phyloP scores from a whole-genome alignment of 306 rosid species.

The Vigna hirtella region DNA sequence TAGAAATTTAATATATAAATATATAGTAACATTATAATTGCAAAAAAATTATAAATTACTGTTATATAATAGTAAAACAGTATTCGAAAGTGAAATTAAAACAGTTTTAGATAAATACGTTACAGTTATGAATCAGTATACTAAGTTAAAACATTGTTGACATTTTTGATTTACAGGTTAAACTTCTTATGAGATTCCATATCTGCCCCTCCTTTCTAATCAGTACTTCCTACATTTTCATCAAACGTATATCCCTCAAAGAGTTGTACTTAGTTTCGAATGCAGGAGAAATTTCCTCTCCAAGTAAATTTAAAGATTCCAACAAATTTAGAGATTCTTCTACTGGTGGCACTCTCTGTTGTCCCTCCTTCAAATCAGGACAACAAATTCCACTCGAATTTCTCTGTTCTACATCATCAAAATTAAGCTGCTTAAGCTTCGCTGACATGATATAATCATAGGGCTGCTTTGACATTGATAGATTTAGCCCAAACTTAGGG shows the following conservation, averaged over 20 bases:
- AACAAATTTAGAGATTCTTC: constrained; percentile 28
- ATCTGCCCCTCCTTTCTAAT: constrained; percentile 42
- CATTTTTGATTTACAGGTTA: no score
- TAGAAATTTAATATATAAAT: no score
- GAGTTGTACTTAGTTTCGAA: constrained; percentile 46
- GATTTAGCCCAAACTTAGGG: constrained; percentile 50
- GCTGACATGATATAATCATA: constrained; percentile 53
- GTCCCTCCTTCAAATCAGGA: constrained; percentile 42
- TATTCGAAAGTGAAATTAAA: no score
- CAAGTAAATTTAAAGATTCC: constrained; percentile 43
- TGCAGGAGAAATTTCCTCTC: constrained; percentile 39
- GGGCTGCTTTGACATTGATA: constrained; percentile 42
- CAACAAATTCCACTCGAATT: constrained; percentile 50
- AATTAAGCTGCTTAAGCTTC: constrained; percentile 65
- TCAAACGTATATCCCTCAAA: constrained; percentile 33
- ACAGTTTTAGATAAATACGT: no score
- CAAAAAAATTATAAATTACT: no score
- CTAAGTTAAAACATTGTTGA: no score
- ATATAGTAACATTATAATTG: no score
- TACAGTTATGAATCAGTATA: no score
- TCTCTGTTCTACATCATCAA: constrained; percentile 54
- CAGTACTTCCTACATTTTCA: constrained; percentile 43
- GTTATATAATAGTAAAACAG: no score
- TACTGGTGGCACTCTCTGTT: constrained; percentile 41
- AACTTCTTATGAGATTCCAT: background rate